Conservation (phyloP, 2,329 filamentous ascomycete genomes). For the Hymenoscyphus fructigenus region DNA sequence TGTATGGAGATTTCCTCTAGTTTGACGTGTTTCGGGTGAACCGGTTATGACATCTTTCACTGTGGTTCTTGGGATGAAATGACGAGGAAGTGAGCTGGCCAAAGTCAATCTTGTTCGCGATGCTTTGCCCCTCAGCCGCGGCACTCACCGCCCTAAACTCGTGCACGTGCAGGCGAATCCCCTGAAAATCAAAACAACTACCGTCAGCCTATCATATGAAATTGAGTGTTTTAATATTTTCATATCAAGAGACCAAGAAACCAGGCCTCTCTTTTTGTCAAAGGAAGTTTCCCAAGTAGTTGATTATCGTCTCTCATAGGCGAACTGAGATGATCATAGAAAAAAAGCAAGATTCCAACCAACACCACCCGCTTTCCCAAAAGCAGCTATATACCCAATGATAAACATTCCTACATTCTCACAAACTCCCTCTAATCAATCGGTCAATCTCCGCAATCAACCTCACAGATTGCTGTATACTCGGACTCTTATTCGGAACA, state of each 20-base stretch:
- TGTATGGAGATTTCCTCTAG: background rate
- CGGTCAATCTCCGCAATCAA: slow-evolving; percentile 47
- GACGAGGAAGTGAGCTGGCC: background rate
- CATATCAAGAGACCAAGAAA: too few relatives aligned
- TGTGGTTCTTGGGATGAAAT: background rate
- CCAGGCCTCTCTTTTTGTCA: too few relatives aligned
- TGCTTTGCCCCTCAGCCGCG: too few relatives aligned
- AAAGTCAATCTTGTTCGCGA: too few relatives aligned
- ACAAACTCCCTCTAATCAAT: slow-evolving; percentile 37
- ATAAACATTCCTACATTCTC: background rate
- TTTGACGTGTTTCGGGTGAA: background rate
- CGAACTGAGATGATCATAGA: too few relatives aligned
- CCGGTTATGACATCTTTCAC: background rate
- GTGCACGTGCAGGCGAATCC: too few relatives aligned
- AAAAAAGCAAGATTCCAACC: background rate
- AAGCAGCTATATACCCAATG: background rate
- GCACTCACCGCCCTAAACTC: too few relatives aligned
- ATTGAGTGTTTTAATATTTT: too few relatives aligned
- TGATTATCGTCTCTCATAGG: too few relatives aligned
- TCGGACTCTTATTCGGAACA: slow-evolving; percentile 38
- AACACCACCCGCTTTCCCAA: background rate
- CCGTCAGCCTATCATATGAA: too few relatives aligned
- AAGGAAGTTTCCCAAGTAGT: too few relatives aligned
- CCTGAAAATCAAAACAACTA: too few relatives aligned
- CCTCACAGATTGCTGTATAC: slow-evolving; percentile 47